These are phyloP conservation scores for Cyathus striatus DNA, from an alignment of 768 basidiomycete genomes.

Conservation along the genomic window DNA sequence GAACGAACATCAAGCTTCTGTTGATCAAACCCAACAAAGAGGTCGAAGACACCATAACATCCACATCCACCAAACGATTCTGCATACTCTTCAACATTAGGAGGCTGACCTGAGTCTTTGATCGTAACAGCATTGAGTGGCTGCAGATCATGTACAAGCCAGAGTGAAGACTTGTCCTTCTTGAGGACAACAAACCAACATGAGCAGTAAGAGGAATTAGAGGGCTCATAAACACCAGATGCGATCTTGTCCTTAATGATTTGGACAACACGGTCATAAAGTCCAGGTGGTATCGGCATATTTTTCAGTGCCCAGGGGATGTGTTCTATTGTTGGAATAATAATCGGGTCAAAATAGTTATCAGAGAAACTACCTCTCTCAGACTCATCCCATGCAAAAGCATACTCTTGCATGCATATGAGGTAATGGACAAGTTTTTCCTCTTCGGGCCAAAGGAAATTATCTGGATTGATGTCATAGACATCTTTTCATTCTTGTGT, in stretches of 20 bases:
- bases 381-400: background rate
- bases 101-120: background rate
- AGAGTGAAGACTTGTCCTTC: background rate
- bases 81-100: background rate
- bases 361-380: slow-evolving; percentile 1
- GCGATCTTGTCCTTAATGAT: slow-evolving; percentile 8
- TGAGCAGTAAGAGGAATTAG: slow-evolving; percentile 7
- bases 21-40: background rate
- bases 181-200: slow-evolving; percentile 3
- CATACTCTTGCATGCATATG: background rate
- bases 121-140: slow-evolving; percentile 6
- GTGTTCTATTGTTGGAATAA: background rate
- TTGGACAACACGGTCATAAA: slow-evolving; percentile 5
- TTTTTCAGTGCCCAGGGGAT: slow-evolving; percentile 7
- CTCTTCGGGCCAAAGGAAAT: slow-evolving; percentile 21
- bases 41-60: background rate
- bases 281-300: slow-evolving; percentile 12
- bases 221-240: slow-evolving; percentile 10
- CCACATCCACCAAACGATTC: background rate
- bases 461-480: slow-evolving; percentile 7
- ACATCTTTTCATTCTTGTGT: slow-evolving; percentile 12
- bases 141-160: background rate
- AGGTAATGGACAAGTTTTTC: background rate
- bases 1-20: background rate
- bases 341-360: slow-evolving; percentile 3